A percentile compares a stretch with the other conserved stretches of the same genome.
Conservation (phyloP, 2,329 filamentous ascomycete species). For the Xylariaceae sp. region DNA sequence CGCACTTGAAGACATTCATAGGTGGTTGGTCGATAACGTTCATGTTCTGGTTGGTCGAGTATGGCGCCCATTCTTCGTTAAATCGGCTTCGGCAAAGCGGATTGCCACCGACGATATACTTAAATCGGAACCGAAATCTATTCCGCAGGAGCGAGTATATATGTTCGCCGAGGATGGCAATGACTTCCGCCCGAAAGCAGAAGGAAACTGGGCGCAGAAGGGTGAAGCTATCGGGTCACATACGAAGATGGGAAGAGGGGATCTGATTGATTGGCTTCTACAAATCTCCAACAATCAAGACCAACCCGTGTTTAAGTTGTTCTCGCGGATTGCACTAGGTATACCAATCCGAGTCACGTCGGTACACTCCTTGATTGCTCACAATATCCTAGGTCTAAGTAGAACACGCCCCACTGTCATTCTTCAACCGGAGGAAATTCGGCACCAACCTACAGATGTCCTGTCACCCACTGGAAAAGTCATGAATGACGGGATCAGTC, state of each 20-base stretch:
- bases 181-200: slow-evolving; percentile 40
- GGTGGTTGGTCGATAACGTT: slow-evolving; percentile 43
- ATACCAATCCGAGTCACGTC: slow-evolving; percentile 18
- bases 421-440: slow-evolving; percentile 52
- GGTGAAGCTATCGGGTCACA: slow-evolving; percentile 27
- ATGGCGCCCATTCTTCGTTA: slow-evolving; percentile 53
- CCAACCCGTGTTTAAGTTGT: slow-evolving; percentile 58
- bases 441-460: slow-evolving; percentile 41
- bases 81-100: slow-evolving; percentile 42
- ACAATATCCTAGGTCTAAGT: slow-evolving; percentile 50
- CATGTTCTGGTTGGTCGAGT: slow-evolving; percentile 51
- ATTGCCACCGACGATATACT: slow-evolving; percentile 39
- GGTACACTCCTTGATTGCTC: slow-evolving; percentile 3
- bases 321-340: slow-evolving; percentile 61
- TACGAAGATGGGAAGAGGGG: slow-evolving; percentile 38
- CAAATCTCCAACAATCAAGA: slow-evolving; percentile 46
- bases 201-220: slow-evolving; percentile 32
- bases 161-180: slow-evolving; percentile 59
- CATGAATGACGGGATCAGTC: slow-evolving; percentile 70
- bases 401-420: slow-evolving; percentile 51
- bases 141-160: slow-evolving; percentile 48
- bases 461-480: slow-evolving; percentile 45
- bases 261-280: slow-evolving; percentile 58
- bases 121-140: slow-evolving; percentile 34
- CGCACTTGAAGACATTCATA: slow-evolving; percentile 38